A percentile compares a stretch with the other conserved stretches of the same genome.
These are phyloP conservation scores for Cladorrhinum sp. DNA, from an alignment of 2,329 filamentous ascomycete species.

Conservation along the genomic window DNA sequence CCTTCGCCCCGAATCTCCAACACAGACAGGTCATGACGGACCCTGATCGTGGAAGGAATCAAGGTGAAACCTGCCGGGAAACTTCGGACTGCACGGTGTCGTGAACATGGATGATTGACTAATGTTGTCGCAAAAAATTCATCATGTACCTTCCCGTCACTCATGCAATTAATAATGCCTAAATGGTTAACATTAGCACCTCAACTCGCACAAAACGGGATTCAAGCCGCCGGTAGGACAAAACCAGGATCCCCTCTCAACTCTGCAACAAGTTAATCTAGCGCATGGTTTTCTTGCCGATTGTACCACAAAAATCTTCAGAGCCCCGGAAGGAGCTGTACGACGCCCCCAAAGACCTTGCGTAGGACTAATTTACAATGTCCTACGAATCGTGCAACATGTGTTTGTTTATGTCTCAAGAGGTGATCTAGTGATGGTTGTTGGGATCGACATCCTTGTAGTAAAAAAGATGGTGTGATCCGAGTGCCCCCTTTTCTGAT, in stretches of 20 bases:
- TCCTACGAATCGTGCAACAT: too few relatives aligned
- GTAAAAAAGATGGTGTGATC: background rate
- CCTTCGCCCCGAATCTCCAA: too few relatives aligned
- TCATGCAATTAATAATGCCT: background rate
- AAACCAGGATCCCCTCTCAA: background rate
- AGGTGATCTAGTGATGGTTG: background rate
- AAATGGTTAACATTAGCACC: too few relatives aligned
- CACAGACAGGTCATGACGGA: too few relatives aligned
- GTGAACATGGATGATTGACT: background rate
- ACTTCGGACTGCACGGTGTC: too few relatives aligned
- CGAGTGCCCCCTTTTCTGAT: background rate
- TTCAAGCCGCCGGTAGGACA: background rate
- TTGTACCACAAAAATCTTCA: background rate
- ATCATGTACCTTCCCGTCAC: background rate
- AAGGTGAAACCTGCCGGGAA: too few relatives aligned
- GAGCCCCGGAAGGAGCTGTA: background rate
- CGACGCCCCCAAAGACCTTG: background rate
- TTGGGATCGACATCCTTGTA: background rate
- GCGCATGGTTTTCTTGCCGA: background rate
- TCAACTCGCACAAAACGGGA: background rate
- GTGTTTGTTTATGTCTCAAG: background rate
- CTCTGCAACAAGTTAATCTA: background rate
- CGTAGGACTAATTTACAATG: too few relatives aligned
- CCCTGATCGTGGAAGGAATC: too few relatives aligned
- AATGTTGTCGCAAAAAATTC: too few relatives aligned